These are phyloP conservation scores for Arabidopsis arenosa DNA, from an alignment of 345 rosid genomes.

Conservation along the genomic window DNA sequence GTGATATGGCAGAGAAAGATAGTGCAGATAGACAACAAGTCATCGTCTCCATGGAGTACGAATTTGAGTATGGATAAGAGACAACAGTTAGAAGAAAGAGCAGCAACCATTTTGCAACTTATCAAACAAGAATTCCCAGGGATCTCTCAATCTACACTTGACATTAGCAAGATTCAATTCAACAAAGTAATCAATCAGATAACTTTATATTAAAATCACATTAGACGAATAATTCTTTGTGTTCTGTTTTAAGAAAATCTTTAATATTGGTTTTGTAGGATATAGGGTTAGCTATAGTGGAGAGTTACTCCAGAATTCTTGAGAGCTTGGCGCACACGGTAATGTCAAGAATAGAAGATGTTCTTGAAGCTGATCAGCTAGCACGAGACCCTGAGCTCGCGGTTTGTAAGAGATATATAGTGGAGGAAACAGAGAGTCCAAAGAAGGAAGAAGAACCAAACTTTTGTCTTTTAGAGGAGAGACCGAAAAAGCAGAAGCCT, in stretches of 20 bases:
- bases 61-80: constrained; percentile 80
- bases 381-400: constrained; percentile 56
- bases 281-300: constrained; percentile 78
- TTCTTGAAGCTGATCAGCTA: constrained; percentile 63
- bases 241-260: not conserved
- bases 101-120: constrained; percentile 69
- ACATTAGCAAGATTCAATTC: constrained; percentile 79
- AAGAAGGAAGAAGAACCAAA: constrained; percentile 29
- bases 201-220: not conserved
- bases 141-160: constrained; percentile 77
- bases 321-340: constrained; percentile 86
- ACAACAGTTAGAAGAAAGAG: constrained; percentile 84
- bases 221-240: not conserved
- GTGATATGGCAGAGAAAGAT: constrained; percentile 90
- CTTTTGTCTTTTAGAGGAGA: constrained; percentile 39
- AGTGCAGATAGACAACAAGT: constrained; percentile 68
- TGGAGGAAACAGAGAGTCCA: constrained; percentile 40
- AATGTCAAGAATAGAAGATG: constrained; percentile 77
- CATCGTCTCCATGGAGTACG: constrained; percentile 68
- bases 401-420: constrained; percentile 32
- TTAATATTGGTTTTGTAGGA: constrained; percentile 53
- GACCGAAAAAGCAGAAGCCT: constrained; percentile 34
- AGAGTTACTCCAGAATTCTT: constrained; percentile 85
- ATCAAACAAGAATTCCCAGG: constrained; percentile 77
- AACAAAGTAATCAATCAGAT: constrained; percentile 54